Evolutionary conservation across 2,329 filamentous ascomycete species (phyloP), one percentile per base, ranked within the genome.

Genomic region (Penicillium sp.): DNA sequence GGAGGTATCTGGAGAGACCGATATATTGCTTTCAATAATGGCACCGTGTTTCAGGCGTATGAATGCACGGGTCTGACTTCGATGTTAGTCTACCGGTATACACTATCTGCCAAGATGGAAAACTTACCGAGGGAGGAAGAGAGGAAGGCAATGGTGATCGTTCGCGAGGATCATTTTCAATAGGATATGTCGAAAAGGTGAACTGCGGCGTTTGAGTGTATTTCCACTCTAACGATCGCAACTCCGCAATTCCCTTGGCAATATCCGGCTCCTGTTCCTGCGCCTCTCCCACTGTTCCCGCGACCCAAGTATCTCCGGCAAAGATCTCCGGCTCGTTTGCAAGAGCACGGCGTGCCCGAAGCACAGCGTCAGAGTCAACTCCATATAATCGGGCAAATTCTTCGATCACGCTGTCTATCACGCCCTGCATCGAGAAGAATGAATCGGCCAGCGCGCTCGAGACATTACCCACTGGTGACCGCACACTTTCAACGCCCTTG

Each of bases 171-270:
- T 88, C 78, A 38, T 83, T 76, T 56, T 83, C 76, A 55, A 79
- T 80, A 33, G 86, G 72, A 68, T 81, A 74, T 3, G 81, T 85
- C 3, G 82, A 84, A 60, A 92, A 85, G 7, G 81, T 84, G 69
- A 96, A 96, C 49, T 86, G 86, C 1, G 92, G 92, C 2, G 92
- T 96, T 73, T 96, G 91, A 2, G 82, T 82, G 71, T 87, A 96
- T 51, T 87, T 87, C 90, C 91, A 96, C 62, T 73, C 70, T 48
- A 60, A 41, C 38, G 68, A 79, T 65, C 74, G 78, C 20, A 91
- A 69, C 55, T 72, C 70, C 10, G 66, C 60, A 42, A 86, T 79
- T 1, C 87, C 87, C 59, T 84, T 83, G 33, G 64, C 71, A 33
- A 95, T 80, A 45, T 79, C 78, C 0, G 77, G 73, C 20, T 75